phyloP scores from a whole-genome alignment of 1,139 yeast genomes.

The Candida tunisiensis region DNA sequence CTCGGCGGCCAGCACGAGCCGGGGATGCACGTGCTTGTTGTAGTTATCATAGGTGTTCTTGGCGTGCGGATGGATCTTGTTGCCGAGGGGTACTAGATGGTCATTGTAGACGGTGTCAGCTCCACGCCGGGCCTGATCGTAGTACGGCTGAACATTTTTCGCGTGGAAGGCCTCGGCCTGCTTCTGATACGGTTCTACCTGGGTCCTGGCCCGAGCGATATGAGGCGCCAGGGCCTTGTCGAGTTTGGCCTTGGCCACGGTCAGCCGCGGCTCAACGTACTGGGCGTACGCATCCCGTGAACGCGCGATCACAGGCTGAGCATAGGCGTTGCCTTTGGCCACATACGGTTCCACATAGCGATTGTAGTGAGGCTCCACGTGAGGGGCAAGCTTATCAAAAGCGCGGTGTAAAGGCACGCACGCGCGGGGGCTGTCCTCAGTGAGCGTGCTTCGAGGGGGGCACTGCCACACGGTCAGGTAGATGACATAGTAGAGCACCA shows the following conservation, averaged over 20 bases:
- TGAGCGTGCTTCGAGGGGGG: constrained; percentile 7
- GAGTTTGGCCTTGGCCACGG: neutral
- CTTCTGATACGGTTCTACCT: constrained; percentile 3
- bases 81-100: neutral
- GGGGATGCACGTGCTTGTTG: constrained; percentile 3
- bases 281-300: constrained; percentile 4
- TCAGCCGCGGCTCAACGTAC: constrained; percentile 3
- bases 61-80: neutral
- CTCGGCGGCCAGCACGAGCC: constrained; percentile 2
- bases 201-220: neutral
- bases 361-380: constrained; percentile 7
- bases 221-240: neutral
- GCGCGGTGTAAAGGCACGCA: constrained; percentile 10
- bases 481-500: constrained; percentile 11
- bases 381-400: constrained; percentile 6
- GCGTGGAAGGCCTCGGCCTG: neutral
- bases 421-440: constrained; percentile 7
- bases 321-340: too few relatives aligned
- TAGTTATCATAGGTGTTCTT: neutral
- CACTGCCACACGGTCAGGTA: constrained; percentile 13
- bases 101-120: neutral
- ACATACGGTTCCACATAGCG: constrained; percentile 10
- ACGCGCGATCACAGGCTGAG: constrained; percentile 4
- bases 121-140: neutral
- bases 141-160: neutral